A percentile compares a stretch with the other conserved stretches of the same genome.
Evolutionary conservation across 2,329 filamentous ascomycete species (phyloP).

Genomic region (Cytospora paraplurivora): DNA sequence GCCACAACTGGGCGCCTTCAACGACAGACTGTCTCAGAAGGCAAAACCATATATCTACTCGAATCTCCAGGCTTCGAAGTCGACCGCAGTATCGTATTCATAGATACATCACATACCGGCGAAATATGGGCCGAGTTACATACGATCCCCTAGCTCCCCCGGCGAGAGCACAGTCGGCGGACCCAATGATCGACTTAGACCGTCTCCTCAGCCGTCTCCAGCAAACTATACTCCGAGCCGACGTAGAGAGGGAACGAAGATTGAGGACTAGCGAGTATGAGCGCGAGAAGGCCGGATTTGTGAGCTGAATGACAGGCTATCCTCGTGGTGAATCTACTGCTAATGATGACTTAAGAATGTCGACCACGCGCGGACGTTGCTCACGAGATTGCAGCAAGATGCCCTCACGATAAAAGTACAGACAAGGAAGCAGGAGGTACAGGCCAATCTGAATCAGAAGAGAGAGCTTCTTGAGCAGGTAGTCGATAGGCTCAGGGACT

Average conservation of each 20-base stretch:
- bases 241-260: slow-evolving; percentile 59
- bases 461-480: slow-evolving; percentile 68
- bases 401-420: slow-evolving; percentile 60
- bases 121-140: slow-evolving; percentile 20
- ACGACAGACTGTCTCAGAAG: slow-evolving; percentile 7
- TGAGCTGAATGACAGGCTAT: slow-evolving; percentile 38
- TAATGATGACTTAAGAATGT: slow-evolving; percentile 58
- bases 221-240: slow-evolving; percentile 62
- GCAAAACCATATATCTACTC: neutral
- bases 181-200: slow-evolving; percentile 56
- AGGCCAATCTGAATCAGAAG: slow-evolving; percentile 65
- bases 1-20: slow-evolving; percentile 17
- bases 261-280: slow-evolving; percentile 67
- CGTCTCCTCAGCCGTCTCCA: slow-evolving; percentile 68
- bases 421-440: slow-evolving; percentile 59
- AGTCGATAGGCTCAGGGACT: slow-evolving; percentile 65
- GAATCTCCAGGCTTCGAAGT: neutral
- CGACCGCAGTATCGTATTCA: neutral
- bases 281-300: slow-evolving; percentile 59
- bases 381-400: slow-evolving; percentile 72
- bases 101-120: neutral
- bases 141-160: slow-evolving; percentile 25
- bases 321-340: neutral
- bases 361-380: slow-evolving; percentile 67
- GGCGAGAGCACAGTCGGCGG: slow-evolving; percentile 31